phyloP scores from a whole-genome alignment of 352 stramenopile species.

The Phytopythium vexans region DNA sequence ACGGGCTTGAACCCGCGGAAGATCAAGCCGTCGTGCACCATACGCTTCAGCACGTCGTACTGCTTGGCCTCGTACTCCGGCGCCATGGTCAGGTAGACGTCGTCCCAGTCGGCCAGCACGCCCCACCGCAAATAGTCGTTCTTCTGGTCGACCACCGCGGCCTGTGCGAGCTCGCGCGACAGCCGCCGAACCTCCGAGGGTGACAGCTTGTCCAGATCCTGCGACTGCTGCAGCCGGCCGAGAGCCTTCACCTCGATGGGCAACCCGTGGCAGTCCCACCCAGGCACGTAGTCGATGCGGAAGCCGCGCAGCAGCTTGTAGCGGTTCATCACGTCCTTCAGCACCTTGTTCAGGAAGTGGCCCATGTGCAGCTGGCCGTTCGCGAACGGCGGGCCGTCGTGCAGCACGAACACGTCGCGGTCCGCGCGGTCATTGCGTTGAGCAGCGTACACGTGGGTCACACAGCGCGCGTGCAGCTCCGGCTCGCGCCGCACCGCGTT shows the following conservation, averaged over 20 bases:
- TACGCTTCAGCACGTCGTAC: conserved; percentile 96
- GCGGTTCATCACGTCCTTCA: conserved; percentile 99
- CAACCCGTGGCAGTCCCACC: conserved; percentile 99
- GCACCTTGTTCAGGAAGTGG: conserved; percentile 90
- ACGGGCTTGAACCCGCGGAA: conserved; percentile 98
- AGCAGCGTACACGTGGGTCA: conserved; percentile 53
- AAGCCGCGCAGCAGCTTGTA: conserved; percentile 93
- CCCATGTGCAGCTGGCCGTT: conserved; percentile 99
- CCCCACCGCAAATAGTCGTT: conserved; percentile 94
- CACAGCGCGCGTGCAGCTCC: conserved; percentile 62
- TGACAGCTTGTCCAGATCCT: conserved; percentile 42
- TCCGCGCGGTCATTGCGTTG: conserved; percentile 23
- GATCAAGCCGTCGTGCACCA: conserved; percentile 95
- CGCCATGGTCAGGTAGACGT: conserved; percentile 93
- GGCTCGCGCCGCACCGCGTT: conserved; percentile 87
- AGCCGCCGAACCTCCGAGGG: conserved; percentile 91
- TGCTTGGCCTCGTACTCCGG: conserved; percentile 95
- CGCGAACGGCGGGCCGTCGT: conserved; percentile 98
- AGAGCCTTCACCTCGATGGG: conserved; percentile 99
- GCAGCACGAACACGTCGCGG: conserved; percentile 87
- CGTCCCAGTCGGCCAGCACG: conserved; percentile 89
- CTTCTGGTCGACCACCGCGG: conserved; percentile 92
- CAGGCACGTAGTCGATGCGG: conserved; percentile 94
- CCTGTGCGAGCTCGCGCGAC: conserved; percentile 90
- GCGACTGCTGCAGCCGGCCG: conserved; percentile 81